A percentile compares a stretch with the other conserved stretches of the same genome.
Conservation (phyloP, 805 yeast genomes). For the Kluyveromyces nonfermentans region DNA sequence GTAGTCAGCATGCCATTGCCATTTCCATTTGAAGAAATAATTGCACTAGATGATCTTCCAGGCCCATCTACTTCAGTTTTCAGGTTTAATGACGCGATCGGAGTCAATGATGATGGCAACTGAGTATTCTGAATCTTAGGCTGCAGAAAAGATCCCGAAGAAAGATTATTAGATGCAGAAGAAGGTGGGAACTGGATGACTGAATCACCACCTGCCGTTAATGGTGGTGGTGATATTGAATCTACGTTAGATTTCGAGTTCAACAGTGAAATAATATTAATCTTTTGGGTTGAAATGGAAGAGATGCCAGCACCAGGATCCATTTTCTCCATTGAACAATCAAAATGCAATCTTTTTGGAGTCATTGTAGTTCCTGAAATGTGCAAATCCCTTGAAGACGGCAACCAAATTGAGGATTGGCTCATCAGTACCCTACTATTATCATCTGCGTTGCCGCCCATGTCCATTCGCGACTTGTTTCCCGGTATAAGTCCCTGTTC, state of each 20-base stretch:
- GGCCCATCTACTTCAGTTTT: constrained; percentile 6
- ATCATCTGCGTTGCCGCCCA: background rate
- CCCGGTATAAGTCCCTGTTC: background rate
- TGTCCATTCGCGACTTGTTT: background rate
- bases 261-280: constrained; percentile 21
- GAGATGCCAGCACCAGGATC: constrained; percentile 17
- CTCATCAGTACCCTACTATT: background rate
- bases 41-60: background rate
- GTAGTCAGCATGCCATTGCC: constrained; percentile 12
- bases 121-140: constrained; percentile 1
- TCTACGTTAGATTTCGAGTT: constrained; percentile 10
- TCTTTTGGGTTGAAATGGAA: constrained; percentile 11
- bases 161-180: constrained; percentile 1
- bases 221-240: constrained; percentile 5
- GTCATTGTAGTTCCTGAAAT: constrained; percentile 11
- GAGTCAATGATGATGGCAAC: background rate
- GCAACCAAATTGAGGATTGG: background rate
- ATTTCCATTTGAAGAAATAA: background rate
- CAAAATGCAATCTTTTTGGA: constrained; percentile 19
- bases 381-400: constrained; percentile 1
- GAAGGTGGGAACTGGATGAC: constrained; percentile 1
- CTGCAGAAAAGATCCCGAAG: constrained; percentile 2
- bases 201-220: constrained; percentile 1
- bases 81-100: background rate
- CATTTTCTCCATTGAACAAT: constrained; percentile 14